A percentile compares a stretch with the other conserved stretches of the same genome.
Conservation (phyloP, 768 basidiomycete genomes). For the Tephrocybe sp. region DNA sequence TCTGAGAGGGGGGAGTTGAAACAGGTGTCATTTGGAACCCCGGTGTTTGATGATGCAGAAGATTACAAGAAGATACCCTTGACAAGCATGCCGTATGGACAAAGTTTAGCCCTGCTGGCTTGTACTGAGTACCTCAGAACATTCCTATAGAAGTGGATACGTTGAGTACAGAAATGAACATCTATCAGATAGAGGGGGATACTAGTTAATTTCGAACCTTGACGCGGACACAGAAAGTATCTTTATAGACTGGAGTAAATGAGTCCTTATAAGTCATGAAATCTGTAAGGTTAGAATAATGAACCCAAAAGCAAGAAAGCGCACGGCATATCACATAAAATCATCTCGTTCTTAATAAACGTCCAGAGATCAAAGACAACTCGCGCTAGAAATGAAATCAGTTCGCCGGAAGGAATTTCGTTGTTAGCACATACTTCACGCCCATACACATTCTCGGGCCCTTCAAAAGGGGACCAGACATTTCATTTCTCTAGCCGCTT, state of each 20-base stretch:
- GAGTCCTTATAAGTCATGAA: conserved; percentile 32
- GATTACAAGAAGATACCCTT: conserved; percentile 51
- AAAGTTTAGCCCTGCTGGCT: conserved; percentile 49
- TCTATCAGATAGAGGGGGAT: background rate
- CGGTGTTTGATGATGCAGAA: conserved; percentile 47
- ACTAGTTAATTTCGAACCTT: conserved; percentile 10
- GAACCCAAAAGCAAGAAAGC: background rate
- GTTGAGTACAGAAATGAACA: background rate
- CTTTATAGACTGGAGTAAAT: conserved; percentile 34
- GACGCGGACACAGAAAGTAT: conserved; percentile 22
- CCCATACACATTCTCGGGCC: conserved; percentile 47
- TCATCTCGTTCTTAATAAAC: conserved; percentile 40
- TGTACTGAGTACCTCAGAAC: conserved; percentile 48
- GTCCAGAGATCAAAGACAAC: conserved; percentile 38
- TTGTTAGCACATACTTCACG: conserved; percentile 34
- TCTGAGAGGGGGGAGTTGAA: conserved; percentile 44
- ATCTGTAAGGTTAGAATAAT: conserved; percentile 23
- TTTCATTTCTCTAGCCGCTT: conserved; percentile 32
- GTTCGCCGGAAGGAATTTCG: background rate
- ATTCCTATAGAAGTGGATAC: conserved; percentile 28
- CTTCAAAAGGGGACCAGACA: conserved; percentile 44
- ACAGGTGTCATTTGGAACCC: conserved; percentile 53
- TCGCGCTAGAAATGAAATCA: conserved; percentile 29
- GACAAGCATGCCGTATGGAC: conserved; percentile 60
- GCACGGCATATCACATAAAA: conserved; percentile 31